phyloP scores from a whole-genome alignment of 257 asterid species.

The Capsicum pubescens region DNA sequence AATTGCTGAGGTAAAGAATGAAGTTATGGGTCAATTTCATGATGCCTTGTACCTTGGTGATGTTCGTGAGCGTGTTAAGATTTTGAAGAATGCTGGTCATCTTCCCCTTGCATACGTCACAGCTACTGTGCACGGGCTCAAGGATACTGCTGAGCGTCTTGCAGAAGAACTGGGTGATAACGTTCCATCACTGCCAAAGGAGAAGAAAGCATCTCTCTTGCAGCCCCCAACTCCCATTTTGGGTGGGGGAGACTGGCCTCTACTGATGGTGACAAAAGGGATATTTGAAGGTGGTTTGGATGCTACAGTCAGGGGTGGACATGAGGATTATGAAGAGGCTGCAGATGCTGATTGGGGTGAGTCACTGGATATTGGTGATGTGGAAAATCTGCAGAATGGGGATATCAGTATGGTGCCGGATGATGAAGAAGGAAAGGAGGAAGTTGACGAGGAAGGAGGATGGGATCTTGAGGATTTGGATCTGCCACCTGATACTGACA shows the following conservation, averaged over 20 bases:
- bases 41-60: slow-evolving; percentile 90
- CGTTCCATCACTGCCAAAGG: slow-evolving; percentile 64
- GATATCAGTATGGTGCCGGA: slow-evolving; percentile 50
- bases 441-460: slow-evolving; percentile 70
- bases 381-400: slow-evolving; percentile 58
- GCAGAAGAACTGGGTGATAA: slow-evolving; percentile 70
- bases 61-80: slow-evolving; percentile 78
- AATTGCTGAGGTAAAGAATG: slow-evolving; percentile 89
- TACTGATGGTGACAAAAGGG: slow-evolving; percentile 79
- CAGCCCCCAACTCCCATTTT: slow-evolving; percentile 79
- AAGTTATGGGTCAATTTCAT: slow-evolving; percentile 96
- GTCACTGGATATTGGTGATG: slow-evolving; percentile 68
- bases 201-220: slow-evolving; percentile 60
- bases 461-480: slow-evolving; percentile 98
- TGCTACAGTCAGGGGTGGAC: slow-evolving; percentile 47
- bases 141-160: slow-evolving; percentile 65
- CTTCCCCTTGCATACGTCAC: slow-evolving; percentile 81
- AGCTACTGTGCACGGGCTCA: slow-evolving; percentile 74
- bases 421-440: slow-evolving; percentile 61
- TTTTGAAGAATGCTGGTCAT: slow-evolving; percentile 79
- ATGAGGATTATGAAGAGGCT: slow-evolving; percentile 59
- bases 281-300: slow-evolving; percentile 75
- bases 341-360: slow-evolving; percentile 64
- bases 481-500: slow-evolving; percentile 81
- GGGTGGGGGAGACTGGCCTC: slow-evolving; percentile 89